Percentiles rank a stretch among this genome's conserved stretches.
Evolutionary conservation across 257 asterid genomes (phyloP).

Genomic region (Solanum appendiculatum): DNA sequence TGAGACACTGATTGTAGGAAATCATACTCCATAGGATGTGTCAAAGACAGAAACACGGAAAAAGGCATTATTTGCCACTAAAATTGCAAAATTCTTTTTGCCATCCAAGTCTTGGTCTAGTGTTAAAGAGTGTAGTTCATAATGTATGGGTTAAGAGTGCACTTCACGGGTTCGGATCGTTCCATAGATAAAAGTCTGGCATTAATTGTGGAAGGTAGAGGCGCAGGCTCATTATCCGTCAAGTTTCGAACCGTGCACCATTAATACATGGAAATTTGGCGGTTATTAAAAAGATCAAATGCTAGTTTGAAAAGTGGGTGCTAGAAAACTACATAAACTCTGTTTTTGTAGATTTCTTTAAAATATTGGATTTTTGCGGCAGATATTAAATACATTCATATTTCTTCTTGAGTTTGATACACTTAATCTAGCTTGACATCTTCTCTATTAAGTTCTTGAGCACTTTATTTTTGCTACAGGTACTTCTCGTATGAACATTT

Average conservation of each 20-base stretch:
- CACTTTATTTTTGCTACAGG: constrained; percentile 38
- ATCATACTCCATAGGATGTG: not conserved
- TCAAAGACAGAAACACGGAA: not conserved
- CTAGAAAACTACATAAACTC: not conserved
- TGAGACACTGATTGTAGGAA: not conserved
- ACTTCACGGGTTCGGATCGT: not conserved
- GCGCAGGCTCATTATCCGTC: not conserved
- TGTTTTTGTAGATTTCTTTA: not conserved
- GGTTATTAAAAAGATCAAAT: not conserved
- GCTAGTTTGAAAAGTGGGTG: not conserved
- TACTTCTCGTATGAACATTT: constrained; percentile 98
- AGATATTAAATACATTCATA: not conserved
- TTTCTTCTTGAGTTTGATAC: not conserved
- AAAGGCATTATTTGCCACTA: not conserved
- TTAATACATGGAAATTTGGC: not conserved
- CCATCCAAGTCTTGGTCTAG: not conserved
- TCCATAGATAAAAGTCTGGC: not conserved
- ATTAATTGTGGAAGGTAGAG: not conserved
- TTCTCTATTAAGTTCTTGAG: not conserved
- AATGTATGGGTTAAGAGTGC: not conserved
- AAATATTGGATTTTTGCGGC: not conserved
- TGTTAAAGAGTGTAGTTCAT: not conserved
- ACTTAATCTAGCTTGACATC: not conserved
- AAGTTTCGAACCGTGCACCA: not conserved
- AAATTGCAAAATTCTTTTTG: not conserved